A percentile compares a stretch with the other conserved stretches of the same genome.
These are phyloP conservation scores for Camellia japonica DNA, from an alignment of 148 eudicot genomes.

Conservation along the genomic window DNA sequence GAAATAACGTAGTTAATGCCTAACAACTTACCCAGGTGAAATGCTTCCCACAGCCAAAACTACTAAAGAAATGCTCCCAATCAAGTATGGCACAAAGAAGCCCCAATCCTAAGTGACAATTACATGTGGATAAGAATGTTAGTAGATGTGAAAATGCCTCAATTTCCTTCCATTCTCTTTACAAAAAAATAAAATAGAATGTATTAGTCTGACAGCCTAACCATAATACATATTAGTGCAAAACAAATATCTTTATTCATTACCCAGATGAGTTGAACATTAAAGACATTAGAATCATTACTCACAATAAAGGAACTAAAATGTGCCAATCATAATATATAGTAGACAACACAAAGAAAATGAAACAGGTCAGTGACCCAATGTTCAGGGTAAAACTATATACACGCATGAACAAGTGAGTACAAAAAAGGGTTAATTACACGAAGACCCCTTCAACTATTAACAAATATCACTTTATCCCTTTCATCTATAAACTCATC, in stretches of 20 bases:
- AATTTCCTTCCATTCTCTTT: not conserved
- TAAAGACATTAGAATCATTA: not conserved
- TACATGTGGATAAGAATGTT: constrained; percentile 9
- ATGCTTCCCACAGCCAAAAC: constrained; percentile 91
- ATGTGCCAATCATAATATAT: not conserved
- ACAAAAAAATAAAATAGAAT: not conserved
- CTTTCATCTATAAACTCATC: no score
- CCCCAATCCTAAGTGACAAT: constrained; percentile 78
- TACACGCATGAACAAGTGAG: not conserved
- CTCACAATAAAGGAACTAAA: not conserved
- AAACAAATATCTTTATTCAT: not conserved
- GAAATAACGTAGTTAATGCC: not conserved
- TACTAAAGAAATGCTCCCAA: constrained; percentile 82
- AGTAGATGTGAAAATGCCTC: constrained; percentile 5
- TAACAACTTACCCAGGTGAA: constrained; percentile 80
- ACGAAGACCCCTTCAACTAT: no score
- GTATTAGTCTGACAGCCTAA: not conserved
- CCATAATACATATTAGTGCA: not conserved
- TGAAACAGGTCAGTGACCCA: not conserved
- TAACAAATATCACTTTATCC: no score
- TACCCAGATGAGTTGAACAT: not conserved
- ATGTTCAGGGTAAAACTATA: not conserved
- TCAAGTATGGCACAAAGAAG: constrained; percentile 88
- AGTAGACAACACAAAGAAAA: not conserved
- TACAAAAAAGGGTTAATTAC: no score